These are phyloP conservation scores for Microsporum audouinii DNA, from an alignment of 2,329 filamentous ascomycete species.

Conservation along the genomic window DNA sequence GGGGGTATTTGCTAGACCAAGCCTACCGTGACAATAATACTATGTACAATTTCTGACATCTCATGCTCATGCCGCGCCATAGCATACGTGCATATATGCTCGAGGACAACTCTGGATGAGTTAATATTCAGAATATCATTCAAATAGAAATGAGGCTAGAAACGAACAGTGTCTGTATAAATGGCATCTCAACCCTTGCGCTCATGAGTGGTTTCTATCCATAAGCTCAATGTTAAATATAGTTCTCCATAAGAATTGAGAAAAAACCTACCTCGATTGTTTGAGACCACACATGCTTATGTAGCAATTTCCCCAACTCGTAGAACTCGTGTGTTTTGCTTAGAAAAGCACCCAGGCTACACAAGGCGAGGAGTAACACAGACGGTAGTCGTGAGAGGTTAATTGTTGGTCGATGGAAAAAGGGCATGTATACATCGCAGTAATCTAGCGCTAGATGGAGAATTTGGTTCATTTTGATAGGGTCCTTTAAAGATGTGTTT, in stretches of 20 bases:
- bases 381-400: constrained; percentile 10
- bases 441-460: constrained; percentile 15
- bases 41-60: constrained; percentile 17
- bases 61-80: constrained; percentile 17
- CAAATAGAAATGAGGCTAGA: neutral
- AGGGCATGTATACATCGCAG: constrained; percentile 16
- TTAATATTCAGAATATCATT: neutral
- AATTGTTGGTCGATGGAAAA: constrained; percentile 18
- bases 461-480: constrained; percentile 9
- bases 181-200: constrained; percentile 16
- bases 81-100: constrained; percentile 17
- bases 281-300: constrained; percentile 12
- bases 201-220: constrained; percentile 13
- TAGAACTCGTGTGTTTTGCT: constrained; percentile 8
- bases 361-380: constrained; percentile 14
- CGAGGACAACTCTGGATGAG: constrained; percentile 13
- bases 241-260: neutral
- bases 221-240: neutral
- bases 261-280: constrained; percentile 13
- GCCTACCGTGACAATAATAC: constrained; percentile 17
- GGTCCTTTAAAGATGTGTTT: constrained; percentile 10
- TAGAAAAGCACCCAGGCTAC: constrained; percentile 13
- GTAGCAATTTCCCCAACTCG: constrained; percentile 12
- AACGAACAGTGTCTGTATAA: constrained; percentile 16
- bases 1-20: neutral